Conservation (phyloP, 73 alveolate genomes). For the Tetrahymena borealis region DNA sequence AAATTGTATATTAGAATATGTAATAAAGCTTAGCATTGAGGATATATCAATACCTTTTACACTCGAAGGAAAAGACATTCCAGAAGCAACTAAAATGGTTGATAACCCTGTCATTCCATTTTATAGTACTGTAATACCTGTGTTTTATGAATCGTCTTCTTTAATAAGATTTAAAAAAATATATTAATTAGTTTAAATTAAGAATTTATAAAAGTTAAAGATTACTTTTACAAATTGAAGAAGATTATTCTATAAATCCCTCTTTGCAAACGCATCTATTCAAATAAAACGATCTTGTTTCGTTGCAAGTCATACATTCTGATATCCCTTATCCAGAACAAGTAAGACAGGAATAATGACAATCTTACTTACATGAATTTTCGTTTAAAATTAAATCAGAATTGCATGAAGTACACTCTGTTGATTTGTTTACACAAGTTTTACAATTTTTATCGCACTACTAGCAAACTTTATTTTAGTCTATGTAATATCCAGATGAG, state of each 20-base stretch:
- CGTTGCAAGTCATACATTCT: not conserved
- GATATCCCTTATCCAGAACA: not conserved
- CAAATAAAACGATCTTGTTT: not conserved
- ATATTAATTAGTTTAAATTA: not conserved
- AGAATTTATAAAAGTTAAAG: not conserved
- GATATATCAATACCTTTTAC: not conserved
- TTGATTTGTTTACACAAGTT: not conserved
- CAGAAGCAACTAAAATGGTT: not conserved
- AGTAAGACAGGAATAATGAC: not conserved
- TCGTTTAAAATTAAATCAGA: not conserved
- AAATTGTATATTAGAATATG: not conserved
- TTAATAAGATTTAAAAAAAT: not conserved
- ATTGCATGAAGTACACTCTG: not conserved
- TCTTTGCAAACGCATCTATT: not conserved
- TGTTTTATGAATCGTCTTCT: not conserved
- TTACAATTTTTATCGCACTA: too few species aligned
- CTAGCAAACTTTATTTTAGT: too few species aligned
- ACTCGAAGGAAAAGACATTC: not conserved
- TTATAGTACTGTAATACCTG: not conserved
- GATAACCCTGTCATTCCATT: not conserved
- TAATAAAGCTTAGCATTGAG: not conserved
- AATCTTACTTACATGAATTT: not conserved
- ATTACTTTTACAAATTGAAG: not conserved
- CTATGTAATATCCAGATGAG: too few species aligned
- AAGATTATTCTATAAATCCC: not conserved